A percentile compares a stretch with the other conserved stretches of the same genome.
Evolutionary conservation across 164 flowering plant genomes (phyloP).

Genomic region (Dillenia suffruticosa): DNA sequence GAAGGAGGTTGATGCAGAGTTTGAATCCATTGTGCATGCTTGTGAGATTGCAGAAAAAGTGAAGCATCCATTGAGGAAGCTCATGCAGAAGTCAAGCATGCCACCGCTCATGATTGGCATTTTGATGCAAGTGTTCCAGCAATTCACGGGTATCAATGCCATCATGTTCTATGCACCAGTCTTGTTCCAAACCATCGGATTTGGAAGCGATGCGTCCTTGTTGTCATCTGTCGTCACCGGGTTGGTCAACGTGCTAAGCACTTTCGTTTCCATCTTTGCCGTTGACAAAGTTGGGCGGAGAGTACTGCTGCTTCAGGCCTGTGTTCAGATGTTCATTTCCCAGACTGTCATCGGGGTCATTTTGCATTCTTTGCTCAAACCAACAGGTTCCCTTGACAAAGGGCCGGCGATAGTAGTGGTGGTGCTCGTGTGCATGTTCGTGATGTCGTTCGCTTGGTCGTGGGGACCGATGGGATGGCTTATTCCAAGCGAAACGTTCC

Average conservation of each 20-base stretch:
- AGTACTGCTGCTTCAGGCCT: conserved; percentile 20
- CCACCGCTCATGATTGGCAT: conserved; percentile 27
- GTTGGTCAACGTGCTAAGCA: conserved; percentile 20
- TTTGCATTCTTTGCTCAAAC: conserved; percentile 18
- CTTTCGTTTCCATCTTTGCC: conserved; percentile 15
- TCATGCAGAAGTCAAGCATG: conserved; percentile 11
- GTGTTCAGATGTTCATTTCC: conserved; percentile 20
- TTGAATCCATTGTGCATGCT: conserved; percentile 12
- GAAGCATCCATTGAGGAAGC: conserved; percentile 15
- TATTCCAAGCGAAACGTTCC: conserved; percentile 62
- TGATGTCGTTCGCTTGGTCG: conserved; percentile 57
- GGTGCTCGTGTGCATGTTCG: conserved; percentile 38
- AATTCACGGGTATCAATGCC: conserved; percentile 31
- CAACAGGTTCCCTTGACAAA: conserved; percentile 16
- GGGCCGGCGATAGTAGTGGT: conserved; percentile 31
- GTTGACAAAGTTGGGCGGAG: conserved; percentile 25
- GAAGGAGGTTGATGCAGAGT: conserved; percentile 24
- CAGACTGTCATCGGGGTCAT: conserved; percentile 32
- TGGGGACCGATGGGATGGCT: conserved; percentile 79
- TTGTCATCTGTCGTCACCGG: conserved; percentile 26
- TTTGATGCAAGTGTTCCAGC: conserved; percentile 24
- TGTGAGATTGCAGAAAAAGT: conserved; percentile 16
- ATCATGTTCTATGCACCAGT: conserved; percentile 38
- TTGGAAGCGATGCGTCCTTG: conserved; percentile 17
- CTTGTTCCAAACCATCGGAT: conserved; percentile 26